Evolutionary conservation across 176 grass and related monocot species (phyloP), one percentile per base, ranked within the genome.

Genomic region (Saccharum officinarum): DNA sequence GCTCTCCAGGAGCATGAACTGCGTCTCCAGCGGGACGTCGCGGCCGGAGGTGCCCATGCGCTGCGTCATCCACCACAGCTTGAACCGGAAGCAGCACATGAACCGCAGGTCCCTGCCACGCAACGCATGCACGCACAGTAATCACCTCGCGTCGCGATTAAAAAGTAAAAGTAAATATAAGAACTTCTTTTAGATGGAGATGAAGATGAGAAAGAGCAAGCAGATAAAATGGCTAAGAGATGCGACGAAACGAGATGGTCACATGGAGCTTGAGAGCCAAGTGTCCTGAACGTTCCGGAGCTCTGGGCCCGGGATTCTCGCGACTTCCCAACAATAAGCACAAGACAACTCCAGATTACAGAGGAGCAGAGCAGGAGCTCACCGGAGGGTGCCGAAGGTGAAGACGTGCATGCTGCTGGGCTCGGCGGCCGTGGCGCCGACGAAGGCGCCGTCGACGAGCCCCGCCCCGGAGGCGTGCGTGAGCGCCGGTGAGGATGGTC

Each of bases 11-110:
- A 97, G 59, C 89, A 97, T 87, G 84, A 97, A 97, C 83, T 97
- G 95, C 22, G 95, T 97, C 84, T 97, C 95, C 49, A 97, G 88
- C 55, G 90, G 95, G 45, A 97, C 78, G 59, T 95, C 92, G 42
- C 92, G 84, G 25, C 95, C 92, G 71, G 66, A 72, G 77, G 33
- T 86, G 63, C 92, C 90, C 92, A 95, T 94, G 72, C 78, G 37
- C 84, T 94, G 92, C 42, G 92, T 89, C 87, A 94, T 94, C 92
- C 92, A 94, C 92, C 92, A 94, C 23, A 94, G 78, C 82, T 94
- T 94, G 87, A 95, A 94, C 78, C 87, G 84, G 78, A 94, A 94
- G 74, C 80, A 76, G 76, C 92, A 97, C 87, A 95, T 81, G 89
- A 97, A 97, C 26, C 88, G 84, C 2, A 87, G 80, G 0, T 89